These are phyloP conservation scores for Eremomyces bilateralis DNA, from an alignment of 495 filamentous ascomycete species.

Conservation along the genomic window DNA sequence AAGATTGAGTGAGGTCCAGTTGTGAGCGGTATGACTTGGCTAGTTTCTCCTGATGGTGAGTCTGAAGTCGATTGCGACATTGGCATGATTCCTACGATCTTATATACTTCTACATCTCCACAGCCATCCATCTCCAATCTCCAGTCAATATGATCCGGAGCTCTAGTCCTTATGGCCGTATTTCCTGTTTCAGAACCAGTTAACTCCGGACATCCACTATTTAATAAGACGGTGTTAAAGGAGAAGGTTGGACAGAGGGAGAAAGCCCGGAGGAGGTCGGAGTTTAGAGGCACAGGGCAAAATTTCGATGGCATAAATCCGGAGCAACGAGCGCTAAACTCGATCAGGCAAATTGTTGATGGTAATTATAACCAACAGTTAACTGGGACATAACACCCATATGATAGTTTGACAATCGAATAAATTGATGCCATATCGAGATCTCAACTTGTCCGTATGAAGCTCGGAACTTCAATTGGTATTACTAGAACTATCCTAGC, in stretches of 20 bases:
- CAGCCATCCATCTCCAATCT: too few species aligned
- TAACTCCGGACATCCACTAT: too few species aligned
- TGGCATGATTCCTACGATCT: too few species aligned
- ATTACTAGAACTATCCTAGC: not conserved
- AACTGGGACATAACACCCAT: not conserved
- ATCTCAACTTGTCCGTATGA: not conserved
- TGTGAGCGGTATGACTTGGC: too few species aligned
- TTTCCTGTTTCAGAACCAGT: too few species aligned
- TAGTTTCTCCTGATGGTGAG: too few species aligned
- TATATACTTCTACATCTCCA: too few species aligned
- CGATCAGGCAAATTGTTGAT: not conserved
- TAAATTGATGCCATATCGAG: not conserved
- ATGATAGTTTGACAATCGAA: not conserved
- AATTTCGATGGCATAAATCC: not conserved
- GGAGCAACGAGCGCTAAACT: not conserved
- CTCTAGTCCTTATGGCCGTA: too few species aligned
- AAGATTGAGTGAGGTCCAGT: too few species aligned
- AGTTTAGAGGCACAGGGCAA: slow-evolving; percentile 90
- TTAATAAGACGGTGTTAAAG: slow-evolving; percentile 48
- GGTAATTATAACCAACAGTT: not conserved
- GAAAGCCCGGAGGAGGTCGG: slow-evolving; percentile 71
- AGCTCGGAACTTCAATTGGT: not conserved
- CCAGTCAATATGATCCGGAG: too few species aligned
- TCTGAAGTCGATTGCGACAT: too few species aligned
- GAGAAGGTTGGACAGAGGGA: slow-evolving; percentile 50